A percentile compares a stretch with the other conserved stretches of the same genome.
These are phyloP conservation scores for Knufia petricola DNA, from an alignment of 2,329 filamentous ascomycete species.

Conservation along the genomic window DNA sequence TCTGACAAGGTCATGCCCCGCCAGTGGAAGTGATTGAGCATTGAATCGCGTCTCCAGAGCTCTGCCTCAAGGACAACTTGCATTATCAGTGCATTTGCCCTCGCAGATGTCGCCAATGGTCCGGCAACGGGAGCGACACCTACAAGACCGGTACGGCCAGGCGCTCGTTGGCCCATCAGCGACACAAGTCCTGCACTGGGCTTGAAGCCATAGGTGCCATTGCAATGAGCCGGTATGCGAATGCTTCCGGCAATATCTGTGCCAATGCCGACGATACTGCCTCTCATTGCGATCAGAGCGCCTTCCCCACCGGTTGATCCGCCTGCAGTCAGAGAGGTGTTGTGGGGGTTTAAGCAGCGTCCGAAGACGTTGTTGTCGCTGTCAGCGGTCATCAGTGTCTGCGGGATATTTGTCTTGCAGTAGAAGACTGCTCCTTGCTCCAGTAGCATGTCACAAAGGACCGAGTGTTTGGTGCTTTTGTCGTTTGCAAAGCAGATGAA, in stretches of 20 bases:
- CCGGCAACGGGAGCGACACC: slow-evolving; percentile 40
- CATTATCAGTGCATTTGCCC: slow-evolving; percentile 22
- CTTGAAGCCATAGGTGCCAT: slow-evolving; percentile 42
- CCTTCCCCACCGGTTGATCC: slow-evolving; percentile 58
- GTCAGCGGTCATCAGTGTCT: slow-evolving; percentile 40
- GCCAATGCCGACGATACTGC: slow-evolving; percentile 50
- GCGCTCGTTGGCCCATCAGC: slow-evolving; percentile 41
- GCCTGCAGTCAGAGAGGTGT: slow-evolving; percentile 49
- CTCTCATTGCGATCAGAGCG: slow-evolving; percentile 48
- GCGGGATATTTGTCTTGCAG: slow-evolving; percentile 45
- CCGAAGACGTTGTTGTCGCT: slow-evolving; percentile 50
- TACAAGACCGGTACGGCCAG: slow-evolving; percentile 37
- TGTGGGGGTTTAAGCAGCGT: slow-evolving; percentile 53
- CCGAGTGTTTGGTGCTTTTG: slow-evolving; percentile 21
- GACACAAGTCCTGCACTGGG: slow-evolving; percentile 39
- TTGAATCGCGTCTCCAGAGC: slow-evolving; percentile 32
- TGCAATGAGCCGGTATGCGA: slow-evolving; percentile 40
- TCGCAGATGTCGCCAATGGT: slow-evolving; percentile 27
- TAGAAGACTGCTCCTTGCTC: slow-evolving; percentile 41
- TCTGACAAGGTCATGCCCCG: slow-evolving; percentile 17
- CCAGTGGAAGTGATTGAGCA: slow-evolving; percentile 46
- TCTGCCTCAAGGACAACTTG: slow-evolving; percentile 33
- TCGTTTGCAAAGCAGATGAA: slow-evolving; percentile 20
- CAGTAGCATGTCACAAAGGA: slow-evolving; percentile 23
- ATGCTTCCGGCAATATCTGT: slow-evolving; percentile 49